phyloP scores from a whole-genome alignment of 1,139 yeast species.

The Diutina siamensis region DNA sequence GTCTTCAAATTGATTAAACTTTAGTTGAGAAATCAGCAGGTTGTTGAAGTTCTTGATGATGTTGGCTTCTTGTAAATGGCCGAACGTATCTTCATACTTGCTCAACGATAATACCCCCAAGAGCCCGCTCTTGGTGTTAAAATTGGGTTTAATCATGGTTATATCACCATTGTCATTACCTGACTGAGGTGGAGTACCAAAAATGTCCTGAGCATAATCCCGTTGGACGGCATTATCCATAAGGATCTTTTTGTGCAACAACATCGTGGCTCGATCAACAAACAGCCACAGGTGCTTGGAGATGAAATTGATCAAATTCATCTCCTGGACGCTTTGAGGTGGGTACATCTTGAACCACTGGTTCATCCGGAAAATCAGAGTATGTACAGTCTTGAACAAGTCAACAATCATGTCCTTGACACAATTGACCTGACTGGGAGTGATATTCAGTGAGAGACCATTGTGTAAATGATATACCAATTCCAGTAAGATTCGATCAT shows the following conservation, averaged over 20 bases:
- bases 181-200: too few species aligned
- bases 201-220: neutral
- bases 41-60: conserved; percentile 26
- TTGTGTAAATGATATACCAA: conserved; percentile 33
- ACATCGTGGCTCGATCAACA: conserved; percentile 45
- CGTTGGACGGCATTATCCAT: conserved; percentile 10
- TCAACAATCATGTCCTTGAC: conserved; percentile 38
- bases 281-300: conserved; percentile 40
- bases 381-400: conserved; percentile 36
- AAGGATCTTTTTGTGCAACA: conserved; percentile 43
- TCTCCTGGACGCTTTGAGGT: conserved; percentile 25
- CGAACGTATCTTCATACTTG: conserved; percentile 33
- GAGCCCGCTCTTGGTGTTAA: neutral
- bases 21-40: conserved; percentile 25
- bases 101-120: conserved; percentile 21
- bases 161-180: too few species aligned
- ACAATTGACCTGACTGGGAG: conserved; percentile 27
- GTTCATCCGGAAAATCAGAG: conserved; percentile 22
- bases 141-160: too few species aligned
- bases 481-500: conserved; percentile 40
- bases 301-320: conserved; percentile 36
- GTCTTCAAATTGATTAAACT: conserved; percentile 22
- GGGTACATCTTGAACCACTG: conserved; percentile 12
- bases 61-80: conserved; percentile 27
- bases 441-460: conserved; percentile 26